phyloP scores from a whole-genome alignment of 2,329 filamentous ascomycete genomes.

The Microdochium paspali region DNA sequence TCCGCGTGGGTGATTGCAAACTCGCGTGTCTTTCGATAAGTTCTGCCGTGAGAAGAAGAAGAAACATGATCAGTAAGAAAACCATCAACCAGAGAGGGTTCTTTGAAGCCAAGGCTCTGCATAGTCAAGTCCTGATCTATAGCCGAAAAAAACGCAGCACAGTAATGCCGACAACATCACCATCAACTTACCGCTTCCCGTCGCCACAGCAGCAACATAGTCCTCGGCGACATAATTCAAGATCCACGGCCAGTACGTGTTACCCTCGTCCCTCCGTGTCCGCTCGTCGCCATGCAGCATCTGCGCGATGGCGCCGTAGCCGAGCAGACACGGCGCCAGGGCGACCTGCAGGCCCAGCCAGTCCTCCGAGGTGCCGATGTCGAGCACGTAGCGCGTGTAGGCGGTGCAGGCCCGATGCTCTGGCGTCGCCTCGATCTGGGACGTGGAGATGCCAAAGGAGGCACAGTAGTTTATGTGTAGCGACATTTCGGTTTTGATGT shows the following conservation, averaged over 20 bases:
- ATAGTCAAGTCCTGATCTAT: too few relatives aligned
- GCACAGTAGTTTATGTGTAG: slow-evolving; percentile 78
- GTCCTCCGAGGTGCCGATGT: slow-evolving; percentile 79
- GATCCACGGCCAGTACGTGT: slow-evolving; percentile 85
- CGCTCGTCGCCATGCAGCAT: slow-evolving; percentile 55
- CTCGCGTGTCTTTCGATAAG: slow-evolving; percentile 67
- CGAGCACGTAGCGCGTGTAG: slow-evolving; percentile 78
- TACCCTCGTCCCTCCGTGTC: slow-evolving; percentile 49
- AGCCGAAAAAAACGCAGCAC: not conserved
- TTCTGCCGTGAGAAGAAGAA: slow-evolving; percentile 29
- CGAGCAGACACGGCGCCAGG: slow-evolving; percentile 80
- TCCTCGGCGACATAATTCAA: slow-evolving; percentile 78
- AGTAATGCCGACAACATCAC: not conserved
- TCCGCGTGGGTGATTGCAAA: slow-evolving; percentile 61
- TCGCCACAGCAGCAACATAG: slow-evolving; percentile 62
- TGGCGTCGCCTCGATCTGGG: slow-evolving; percentile 62
- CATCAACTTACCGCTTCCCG: slow-evolving; percentile 52
- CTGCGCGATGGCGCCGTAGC: slow-evolving; percentile 72
- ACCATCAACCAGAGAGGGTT: too few relatives aligned
- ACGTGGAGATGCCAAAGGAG: slow-evolving; percentile 65
- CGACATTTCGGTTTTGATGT: slow-evolving; percentile 71
- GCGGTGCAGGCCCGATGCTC: slow-evolving; percentile 61
- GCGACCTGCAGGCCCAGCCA: slow-evolving; percentile 81
- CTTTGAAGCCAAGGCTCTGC: too few relatives aligned
- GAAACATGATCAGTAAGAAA: too few relatives aligned